Evolutionary conservation across 139 green algal species (phyloP).

Genomic region (Tetradesmus obliquus): DNA sequence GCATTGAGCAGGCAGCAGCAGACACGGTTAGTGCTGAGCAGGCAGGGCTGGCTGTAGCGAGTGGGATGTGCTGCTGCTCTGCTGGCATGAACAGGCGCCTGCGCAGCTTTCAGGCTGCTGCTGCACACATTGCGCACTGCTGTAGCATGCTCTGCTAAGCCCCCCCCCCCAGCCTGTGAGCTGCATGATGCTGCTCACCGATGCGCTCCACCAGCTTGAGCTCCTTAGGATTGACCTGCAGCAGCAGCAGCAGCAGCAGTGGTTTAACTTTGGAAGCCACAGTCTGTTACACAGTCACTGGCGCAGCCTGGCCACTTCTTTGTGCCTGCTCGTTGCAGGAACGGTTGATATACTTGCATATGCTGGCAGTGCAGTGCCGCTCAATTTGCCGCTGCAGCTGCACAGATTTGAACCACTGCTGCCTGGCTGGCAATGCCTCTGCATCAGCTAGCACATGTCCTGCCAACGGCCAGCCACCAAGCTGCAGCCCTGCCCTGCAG

Average conservation of each 20-base stretch:
- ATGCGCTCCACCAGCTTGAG: conserved; percentile 75
- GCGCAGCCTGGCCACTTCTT: too few relatives aligned
- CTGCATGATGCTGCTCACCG: conserved; percentile 54
- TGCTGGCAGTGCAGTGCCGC: too few relatives aligned
- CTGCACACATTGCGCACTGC: neutral
- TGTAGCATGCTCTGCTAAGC: neutral
- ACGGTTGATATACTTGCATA: too few relatives aligned
- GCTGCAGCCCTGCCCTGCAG: neutral
- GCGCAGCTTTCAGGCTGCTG: neutral
- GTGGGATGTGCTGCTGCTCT: neutral
- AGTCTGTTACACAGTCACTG: too few relatives aligned
- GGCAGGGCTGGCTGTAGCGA: neutral
- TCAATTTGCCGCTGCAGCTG: too few relatives aligned
- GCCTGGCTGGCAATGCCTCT: neutral
- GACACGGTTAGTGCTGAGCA: neutral
- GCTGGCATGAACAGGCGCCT: too few relatives aligned
- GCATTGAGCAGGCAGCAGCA: neutral
- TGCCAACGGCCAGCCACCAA: neutral
- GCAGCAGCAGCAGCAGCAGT: neutral
- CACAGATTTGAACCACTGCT: neutral
- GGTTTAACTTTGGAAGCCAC: too few relatives aligned
- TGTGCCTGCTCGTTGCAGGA: too few relatives aligned
- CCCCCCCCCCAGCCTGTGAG: neutral
- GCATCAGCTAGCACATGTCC: neutral
- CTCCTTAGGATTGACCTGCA: conserved; percentile 81